Evolutionary conservation across 768 basidiomycete species (phyloP).

Genomic region (Mycena polygramma): DNA sequence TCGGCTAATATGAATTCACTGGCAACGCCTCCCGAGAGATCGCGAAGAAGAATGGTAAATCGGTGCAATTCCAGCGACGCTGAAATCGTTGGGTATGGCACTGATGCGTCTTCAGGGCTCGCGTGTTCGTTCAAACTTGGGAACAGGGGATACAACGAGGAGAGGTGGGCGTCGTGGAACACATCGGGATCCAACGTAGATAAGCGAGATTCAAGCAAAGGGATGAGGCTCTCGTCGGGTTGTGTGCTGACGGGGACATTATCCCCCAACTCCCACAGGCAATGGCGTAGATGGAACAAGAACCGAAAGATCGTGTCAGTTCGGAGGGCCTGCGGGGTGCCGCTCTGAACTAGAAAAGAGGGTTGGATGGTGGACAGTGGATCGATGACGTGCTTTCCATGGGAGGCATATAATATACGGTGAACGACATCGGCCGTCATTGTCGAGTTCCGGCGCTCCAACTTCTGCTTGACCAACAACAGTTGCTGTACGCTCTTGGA

Average conservation of each 20-base stretch:
- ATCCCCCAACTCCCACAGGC: constrained; percentile 59
- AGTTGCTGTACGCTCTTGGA: constrained; percentile 43
- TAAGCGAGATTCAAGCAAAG: constrained; percentile 55
- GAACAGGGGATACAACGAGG: constrained; percentile 49
- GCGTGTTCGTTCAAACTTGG: constrained; percentile 34
- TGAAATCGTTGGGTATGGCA: constrained; percentile 25
- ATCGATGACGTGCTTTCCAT: constrained; percentile 68
- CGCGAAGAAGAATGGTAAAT: constrained; percentile 50
- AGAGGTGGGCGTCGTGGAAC: constrained; percentile 46
- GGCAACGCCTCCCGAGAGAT: constrained; percentile 48
- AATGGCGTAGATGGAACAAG: constrained; percentile 82
- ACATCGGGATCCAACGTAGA: constrained; percentile 60
- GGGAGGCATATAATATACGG: constrained; percentile 65
- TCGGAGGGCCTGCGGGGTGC: constrained; percentile 75
- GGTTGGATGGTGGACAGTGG: constrained; percentile 88
- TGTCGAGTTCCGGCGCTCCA: constrained; percentile 45
- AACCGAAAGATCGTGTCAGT: constrained; percentile 81
- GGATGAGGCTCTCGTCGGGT: constrained; percentile 47
- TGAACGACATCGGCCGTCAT: constrained; percentile 57
- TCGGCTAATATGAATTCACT: constrained; percentile 54
- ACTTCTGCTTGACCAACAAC: constrained; percentile 42
- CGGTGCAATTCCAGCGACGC: constrained; percentile 46
- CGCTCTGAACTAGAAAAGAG: constrained; percentile 85
- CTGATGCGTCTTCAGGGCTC: constrained; percentile 9
- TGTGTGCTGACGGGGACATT: constrained; percentile 23